Base-by-base conservation (phyloP, 306 rosid genomes). In the Cicer arietinum region DNA sequence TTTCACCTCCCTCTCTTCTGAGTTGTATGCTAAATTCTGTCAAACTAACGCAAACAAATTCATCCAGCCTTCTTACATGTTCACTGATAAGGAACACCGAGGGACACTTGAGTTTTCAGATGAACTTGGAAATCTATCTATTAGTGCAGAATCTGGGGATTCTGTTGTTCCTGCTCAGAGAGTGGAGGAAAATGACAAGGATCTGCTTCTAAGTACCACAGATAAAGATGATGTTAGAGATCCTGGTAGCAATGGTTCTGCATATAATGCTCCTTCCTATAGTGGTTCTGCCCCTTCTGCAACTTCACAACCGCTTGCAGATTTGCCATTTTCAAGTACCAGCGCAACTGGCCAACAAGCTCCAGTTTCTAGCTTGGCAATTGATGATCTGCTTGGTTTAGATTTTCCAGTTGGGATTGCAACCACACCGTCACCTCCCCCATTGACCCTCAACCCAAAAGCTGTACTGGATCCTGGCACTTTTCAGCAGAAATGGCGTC, bases 401-500 rank as follows among this genome's bases (percentile, higher is more conserved):
- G 87, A 85, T 85, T 81, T 89, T 35, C 46, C 96, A 25, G 79
- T 59, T 79, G 87, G 67, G 60, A 67, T 90, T 53, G 86, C 87
- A 17, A 79, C 88, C 41, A 52, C 90, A 18, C 91, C 98, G 50
- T 54, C 91, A 7, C 92, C 95, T 37, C 93, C 97, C 76, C 74
- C 87, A 10, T 81, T 95, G 90, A 88, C 71, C 82, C 97, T 95
- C 68, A 92, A 90, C 71, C 84, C 95, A 11, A 95, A 95, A 81
- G 96, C 99, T 80, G 80, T 54, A 52, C 76, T 92, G 82, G 99
- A 90, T 80, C 98, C 99, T 16, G 82, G 92, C 71, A 64, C 92
- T 48, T 95, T 95, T 83, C 99, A 95, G 91, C 99, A 92, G 75
- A 95, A 92, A 83, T 95, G 99, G 99, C 99, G 97, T 79, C 99